These are phyloP conservation scores for Myochromella boudieri DNA, from an alignment of 768 basidiomycete genomes.

Conservation along the genomic window DNA sequence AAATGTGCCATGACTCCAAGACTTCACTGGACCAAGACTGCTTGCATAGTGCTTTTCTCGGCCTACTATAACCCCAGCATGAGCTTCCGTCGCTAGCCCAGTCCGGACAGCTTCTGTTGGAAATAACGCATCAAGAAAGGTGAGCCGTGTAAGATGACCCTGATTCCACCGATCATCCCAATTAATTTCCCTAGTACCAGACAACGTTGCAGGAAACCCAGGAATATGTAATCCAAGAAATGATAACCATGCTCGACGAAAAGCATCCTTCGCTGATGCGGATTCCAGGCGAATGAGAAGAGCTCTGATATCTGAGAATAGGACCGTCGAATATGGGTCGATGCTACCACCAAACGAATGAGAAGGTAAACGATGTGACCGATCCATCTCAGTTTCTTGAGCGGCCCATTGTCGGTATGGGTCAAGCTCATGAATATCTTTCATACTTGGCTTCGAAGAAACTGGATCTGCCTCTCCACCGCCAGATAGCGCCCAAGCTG, in stretches of 20 bases:
- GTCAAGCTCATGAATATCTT: slow-evolving; percentile 40
- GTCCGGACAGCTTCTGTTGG: slow-evolving; percentile 34
- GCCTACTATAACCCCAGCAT: slow-evolving; percentile 67
- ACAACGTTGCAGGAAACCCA: slow-evolving; percentile 50
- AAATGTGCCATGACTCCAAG: slow-evolving; percentile 58
- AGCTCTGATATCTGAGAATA: slow-evolving; percentile 71
- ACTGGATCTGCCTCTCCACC: slow-evolving; percentile 29
- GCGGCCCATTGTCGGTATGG: slow-evolving; percentile 68
- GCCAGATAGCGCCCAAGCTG: slow-evolving; percentile 51
- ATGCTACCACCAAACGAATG: slow-evolving; percentile 51
- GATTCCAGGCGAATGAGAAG: slow-evolving; percentile 51
- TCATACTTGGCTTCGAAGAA: slow-evolving; percentile 10
- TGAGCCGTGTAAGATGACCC: slow-evolving; percentile 42
- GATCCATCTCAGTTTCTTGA: slow-evolving; percentile 54
- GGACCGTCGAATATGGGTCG: slow-evolving; percentile 73
- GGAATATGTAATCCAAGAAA: slow-evolving; percentile 73
- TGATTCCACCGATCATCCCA: slow-evolving; percentile 73
- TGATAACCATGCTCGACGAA: slow-evolving; percentile 71
- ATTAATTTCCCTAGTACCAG: slow-evolving; percentile 27
- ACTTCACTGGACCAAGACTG: slow-evolving; percentile 67
- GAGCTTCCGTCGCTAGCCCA: slow-evolving; percentile 52
- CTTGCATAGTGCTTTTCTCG: slow-evolving; percentile 59
- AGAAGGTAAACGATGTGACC: slow-evolving; percentile 41
- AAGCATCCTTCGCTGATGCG: slow-evolving; percentile 45
- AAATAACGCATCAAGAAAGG: slow-evolving; percentile 53